Conservation (phyloP, 345 rosid genomes). For the Salix viminalis region DNA sequence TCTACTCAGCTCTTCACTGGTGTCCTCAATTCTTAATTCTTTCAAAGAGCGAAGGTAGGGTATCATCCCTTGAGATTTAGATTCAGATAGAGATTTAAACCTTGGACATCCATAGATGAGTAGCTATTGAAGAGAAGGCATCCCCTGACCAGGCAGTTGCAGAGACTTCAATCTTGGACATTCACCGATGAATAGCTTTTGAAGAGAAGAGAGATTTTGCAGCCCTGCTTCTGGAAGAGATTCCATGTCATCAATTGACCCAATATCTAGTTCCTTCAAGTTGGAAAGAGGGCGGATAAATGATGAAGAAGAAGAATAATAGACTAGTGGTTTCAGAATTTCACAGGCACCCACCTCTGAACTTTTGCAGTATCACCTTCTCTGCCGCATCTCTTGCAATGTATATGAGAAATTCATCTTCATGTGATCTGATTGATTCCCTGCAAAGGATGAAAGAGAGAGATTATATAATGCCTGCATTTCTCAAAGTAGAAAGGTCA, state of each 20-base stretch:
- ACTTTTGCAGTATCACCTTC: no score
- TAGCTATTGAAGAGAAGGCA: not conserved
- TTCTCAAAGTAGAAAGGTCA: no score
- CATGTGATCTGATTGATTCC: slow-evolving; percentile 63
- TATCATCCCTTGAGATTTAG: not conserved
- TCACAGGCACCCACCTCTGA: no score
- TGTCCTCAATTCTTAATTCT: not conserved
- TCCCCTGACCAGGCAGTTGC: not conserved
- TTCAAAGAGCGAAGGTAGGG: not conserved
- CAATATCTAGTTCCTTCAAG: not conserved
- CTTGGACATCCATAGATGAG: accelerated
- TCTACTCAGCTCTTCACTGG: not conserved
- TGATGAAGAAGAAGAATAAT: not conserved
- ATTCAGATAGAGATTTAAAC: no score
- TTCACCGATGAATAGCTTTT: not conserved
- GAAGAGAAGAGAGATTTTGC: slow-evolving; percentile 7
- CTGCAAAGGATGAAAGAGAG: slow-evolving; percentile 22
- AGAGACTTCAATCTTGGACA: not conserved
- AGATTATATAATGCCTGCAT: no score
- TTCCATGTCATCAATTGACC: not conserved
- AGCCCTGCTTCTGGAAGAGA: not conserved
- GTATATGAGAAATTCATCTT: slow-evolving; percentile 81
- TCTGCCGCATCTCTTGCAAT: slow-evolving; percentile 23
- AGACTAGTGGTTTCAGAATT: not conserved
- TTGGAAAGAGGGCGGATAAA: not conserved